These are phyloP conservation scores for Boechera divaricarpa DNA, from an alignment of 345 rosid genomes.

Conservation along the genomic window DNA sequence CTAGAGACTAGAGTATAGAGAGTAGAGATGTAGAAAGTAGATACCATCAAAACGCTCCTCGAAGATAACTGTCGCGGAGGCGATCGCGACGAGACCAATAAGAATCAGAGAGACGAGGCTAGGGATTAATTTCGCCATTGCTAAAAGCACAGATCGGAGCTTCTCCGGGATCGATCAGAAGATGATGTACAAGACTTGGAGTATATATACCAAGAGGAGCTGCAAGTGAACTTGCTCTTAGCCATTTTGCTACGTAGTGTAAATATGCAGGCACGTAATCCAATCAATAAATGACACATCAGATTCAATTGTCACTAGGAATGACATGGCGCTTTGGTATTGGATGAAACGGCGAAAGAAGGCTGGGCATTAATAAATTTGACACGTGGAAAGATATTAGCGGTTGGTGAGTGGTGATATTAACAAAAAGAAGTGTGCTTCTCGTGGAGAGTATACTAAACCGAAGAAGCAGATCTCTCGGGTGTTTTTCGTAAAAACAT, in stretches of 20 bases:
- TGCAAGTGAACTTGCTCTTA: constrained; percentile 27
- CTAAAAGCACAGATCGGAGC: constrained; percentile 41
- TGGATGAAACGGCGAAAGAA: constrained; percentile 41
- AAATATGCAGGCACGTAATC: constrained; percentile 24
- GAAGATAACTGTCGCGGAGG: constrained; percentile 75
- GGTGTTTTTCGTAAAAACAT: background rate
- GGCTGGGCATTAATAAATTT: background rate
- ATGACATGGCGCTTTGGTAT: constrained; percentile 49
- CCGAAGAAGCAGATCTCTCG: constrained; percentile 33
- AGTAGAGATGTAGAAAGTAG: background rate
- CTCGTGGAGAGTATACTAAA: constrained; percentile 36
- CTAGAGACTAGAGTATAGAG: background rate
- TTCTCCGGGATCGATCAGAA: constrained; percentile 1
- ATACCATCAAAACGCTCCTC: constrained; percentile 94
- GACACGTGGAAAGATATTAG: constrained; percentile 35
- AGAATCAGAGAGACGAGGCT: constrained; percentile 46
- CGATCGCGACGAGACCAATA: constrained; percentile 52
- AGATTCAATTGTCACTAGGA: constrained; percentile 38
- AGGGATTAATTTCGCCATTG: constrained; percentile 55
- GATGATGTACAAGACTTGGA: constrained; percentile 24
- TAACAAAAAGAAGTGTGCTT: constrained; percentile 26
- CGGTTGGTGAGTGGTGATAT: constrained; percentile 19
- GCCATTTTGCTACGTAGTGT: constrained; percentile 32
- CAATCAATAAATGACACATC: constrained; percentile 27
- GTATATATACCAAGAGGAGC: constrained; percentile 16